Base-by-base conservation (phyloP, 805 yeast genomes). In the Kodamaea hsintzibuensis region DNA sequence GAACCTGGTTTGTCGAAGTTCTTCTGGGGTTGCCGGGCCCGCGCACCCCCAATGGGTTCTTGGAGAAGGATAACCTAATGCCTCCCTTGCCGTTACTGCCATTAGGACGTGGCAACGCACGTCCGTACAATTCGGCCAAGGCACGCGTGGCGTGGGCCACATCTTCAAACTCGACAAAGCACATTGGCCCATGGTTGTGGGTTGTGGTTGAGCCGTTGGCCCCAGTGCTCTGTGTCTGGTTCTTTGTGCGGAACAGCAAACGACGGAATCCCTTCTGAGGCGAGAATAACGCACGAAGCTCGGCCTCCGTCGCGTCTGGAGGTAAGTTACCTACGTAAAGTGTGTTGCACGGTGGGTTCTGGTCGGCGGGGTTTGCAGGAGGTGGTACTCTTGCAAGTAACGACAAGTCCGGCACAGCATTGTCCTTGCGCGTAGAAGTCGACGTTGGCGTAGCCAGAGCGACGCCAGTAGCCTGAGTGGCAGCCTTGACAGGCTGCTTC, bases 161-260 rank as follows among this genome's bases (percentile, higher is more conserved):
- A 69, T 93, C 98, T 62, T 95, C 99, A 74, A 95, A 95, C 76
- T 95, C 99, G 52, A 95, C 99, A 78, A 95, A 95, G 71, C 99
- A 95, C 98, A 95, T 95, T 52, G 99, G 99, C 3, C 99, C 98
- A 73, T 88, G 96, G 60, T 82, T 81, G 55, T 72, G 74, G 43
- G 64, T 60, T 19, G 51, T 55, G 48, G 55, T 51, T 10, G 66
- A 51, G 0, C 63, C 57, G 43, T 78, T 76, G 16, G 55, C 48
- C 2, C 67, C 62, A 12, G 63, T 62, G 56, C 62, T 55, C 57
- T 57, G 56, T 22, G 70, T 58, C 55, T 67, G 72, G 55, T 70
- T 72, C 71, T 91, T 91, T 14, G 96, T 92, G 62, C 97, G 82
- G 77, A 95, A 95, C 16, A 96, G 89, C 50, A 95, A 79, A 52